Conservation (phyloP, 768 basidiomycete genomes). For the Termitomyces sp. region DNA sequence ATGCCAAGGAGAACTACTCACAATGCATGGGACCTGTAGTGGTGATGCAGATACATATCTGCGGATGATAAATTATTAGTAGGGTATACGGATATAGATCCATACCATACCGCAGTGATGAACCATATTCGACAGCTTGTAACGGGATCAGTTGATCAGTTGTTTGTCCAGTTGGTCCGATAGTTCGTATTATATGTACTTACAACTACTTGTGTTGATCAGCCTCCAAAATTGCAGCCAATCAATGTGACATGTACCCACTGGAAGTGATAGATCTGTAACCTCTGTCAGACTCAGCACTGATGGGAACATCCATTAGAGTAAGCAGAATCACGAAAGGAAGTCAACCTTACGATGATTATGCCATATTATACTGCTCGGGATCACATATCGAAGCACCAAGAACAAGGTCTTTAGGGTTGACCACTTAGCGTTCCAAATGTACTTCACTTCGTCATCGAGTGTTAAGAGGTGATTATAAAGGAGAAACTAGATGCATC, state of each 20-base stretch:
- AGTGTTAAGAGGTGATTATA: constrained; percentile 40
- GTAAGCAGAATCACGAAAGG: neutral
- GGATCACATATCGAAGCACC: constrained; percentile 33
- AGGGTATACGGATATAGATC: neutral
- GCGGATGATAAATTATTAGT: neutral
- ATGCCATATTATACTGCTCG: constrained; percentile 20
- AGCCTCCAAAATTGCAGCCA: neutral
- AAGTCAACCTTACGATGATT: constrained; percentile 1
- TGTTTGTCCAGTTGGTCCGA: neutral
- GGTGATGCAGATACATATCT: constrained; percentile 30
- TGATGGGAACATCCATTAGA: neutral
- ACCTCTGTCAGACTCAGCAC: constrained; percentile 1
- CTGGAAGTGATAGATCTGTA: neutral
- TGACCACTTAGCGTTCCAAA: constrained; percentile 34
- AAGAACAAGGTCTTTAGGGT: constrained; percentile 35
- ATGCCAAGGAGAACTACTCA: constrained; percentile 6
- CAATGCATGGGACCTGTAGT: constrained; percentile 31
- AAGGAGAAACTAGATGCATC: constrained; percentile 23
- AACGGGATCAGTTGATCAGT: neutral
- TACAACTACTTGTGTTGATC: constrained; percentile 9
- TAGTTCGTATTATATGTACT: neutral
- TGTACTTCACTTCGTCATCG: constrained; percentile 31
- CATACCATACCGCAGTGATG: constrained; percentile 11
- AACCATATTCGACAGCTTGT: constrained; percentile 13
- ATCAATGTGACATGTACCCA: neutral